Evolutionary conservation across 257 asterid species (phyloP), one percentile per base, ranked within the genome.

Genomic region (Plectranthus barbatus): DNA sequence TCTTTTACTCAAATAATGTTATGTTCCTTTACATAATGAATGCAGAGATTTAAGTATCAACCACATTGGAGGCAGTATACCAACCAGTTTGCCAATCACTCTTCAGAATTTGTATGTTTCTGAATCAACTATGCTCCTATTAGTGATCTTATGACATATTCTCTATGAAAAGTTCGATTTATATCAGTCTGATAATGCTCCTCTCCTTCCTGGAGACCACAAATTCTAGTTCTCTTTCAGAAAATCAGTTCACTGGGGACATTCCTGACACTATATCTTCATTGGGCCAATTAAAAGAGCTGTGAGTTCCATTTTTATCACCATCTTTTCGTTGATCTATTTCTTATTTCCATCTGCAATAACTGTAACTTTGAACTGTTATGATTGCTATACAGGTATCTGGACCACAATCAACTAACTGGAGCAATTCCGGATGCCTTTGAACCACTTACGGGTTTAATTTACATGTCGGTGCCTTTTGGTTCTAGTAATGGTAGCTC

Each of bases 341-440:
- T 40, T 41, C 26, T 41, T 34, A 14, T 42, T 50, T 6, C 12
- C 9, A 46, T 47, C 40, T 26, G 46, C 45, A n/a, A 34, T 18
- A 47, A 51, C 3, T 62, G 34, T 58, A 67, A 70, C 71, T 47
- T 53, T 5, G 57, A 50, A 53, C 34, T n/a, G 29, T 59, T 45
- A 17, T 20, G 3, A 50, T 1, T 71, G 24, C 36, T 67, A 59
- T 31, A 17, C 77, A 92, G 97, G 86, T 80, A 70, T 24, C 76
- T 92, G 73, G 75, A 64, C 72, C 71, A 74, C 80, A 92, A 92
- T 62, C 82, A 75, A 39, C 68, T 92, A 62, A 75, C 78, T 26
- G 99, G 99, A 64, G 64, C 74, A 23, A 80, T 89, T 46, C 99
- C 99, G 10, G 96, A 92, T 81, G 86, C 72, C 66, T 92, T 92